Evolutionary conservation across 192 early-diverging fungal species (phyloP), one percentile per base, ranked within the genome.

Genomic region (Gigaspora rosea): DNA sequence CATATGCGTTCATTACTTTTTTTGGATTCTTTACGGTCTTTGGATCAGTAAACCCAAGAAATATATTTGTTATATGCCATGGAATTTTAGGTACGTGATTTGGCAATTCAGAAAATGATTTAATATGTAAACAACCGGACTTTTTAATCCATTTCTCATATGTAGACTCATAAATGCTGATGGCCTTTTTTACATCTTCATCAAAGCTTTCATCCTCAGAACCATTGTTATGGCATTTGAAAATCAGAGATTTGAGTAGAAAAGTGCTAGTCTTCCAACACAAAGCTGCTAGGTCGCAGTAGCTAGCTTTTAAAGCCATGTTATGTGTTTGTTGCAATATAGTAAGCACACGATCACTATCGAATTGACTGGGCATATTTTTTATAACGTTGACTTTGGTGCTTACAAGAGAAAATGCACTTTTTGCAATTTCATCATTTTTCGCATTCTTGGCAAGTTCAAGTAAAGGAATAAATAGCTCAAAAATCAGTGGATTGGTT

Each of bases 401-500:
- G 22, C 12, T 69, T 5, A 69, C 2, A 20, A 67, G n/a, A 69
- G n/a, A 8, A 50, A 18, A 48, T 27, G 20, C 47, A 15, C 67
- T 69, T 48, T 51, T 51, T 11, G 67, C n/a, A 69, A 69, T 50
- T 69, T 69, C 67, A 50, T 69, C 48, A 6, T 46, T 50, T 50
- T 69, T 50, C 10, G 46, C 41, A 51, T 50, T 69, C 47, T 50
- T 69, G 18, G 67, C 10, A 12, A 69, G 20, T 27, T 69, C 48
- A 22, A 69, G 48, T 6, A 69, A 69, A 22, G 67, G 67, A 49
- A 69, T 4, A 1, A 69, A 13, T 27, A 69, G 36, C 8, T 69
- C 67, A 27, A 69, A 69, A 69, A 69, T 69, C 12, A 69, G 67
- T 48, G 67, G 67, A 51, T 69, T 69, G 1, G 32, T 51, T 48